Evolutionary conservation across 176 grass and related monocot genomes (phyloP), one percentile per base, ranked within the genome.

Genomic region (Rhynchospora pubera): DNA sequence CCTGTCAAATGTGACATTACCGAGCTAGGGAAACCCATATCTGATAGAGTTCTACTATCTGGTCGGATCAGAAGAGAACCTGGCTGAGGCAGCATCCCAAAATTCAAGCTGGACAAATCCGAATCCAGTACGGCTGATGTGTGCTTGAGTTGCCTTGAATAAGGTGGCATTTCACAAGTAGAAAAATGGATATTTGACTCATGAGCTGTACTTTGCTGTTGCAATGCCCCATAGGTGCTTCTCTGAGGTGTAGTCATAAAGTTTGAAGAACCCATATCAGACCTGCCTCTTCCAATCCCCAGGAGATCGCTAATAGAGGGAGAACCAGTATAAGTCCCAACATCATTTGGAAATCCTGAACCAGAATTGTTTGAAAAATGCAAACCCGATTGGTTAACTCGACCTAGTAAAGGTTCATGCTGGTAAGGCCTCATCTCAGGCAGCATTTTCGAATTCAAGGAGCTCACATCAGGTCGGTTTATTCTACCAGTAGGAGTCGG

Each of bases 221-320:
- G 53, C 5, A 12, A 1, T 9, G 18, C 57, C 30, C 12, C 9
- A 59, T 62, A 80, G 62, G 30, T 2, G 32, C 16, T 18, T 47
- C 57, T 45, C 78, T 80, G 78, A 80, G 78, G 55, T 61, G 78
- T 43, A 10, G 18, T 16, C 30, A 80, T 62, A 15, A 44, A 39
- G 62, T 62, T 80, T 24, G 56, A 56, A 26, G 24, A 16, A 61
- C 77, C 19, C 6, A 13, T 76, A 22, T 77, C 50, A 10, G 72
- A 77, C 48, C 50, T 55, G 72, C 72, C 30, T 56, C 50, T 32
- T 77, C 72, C 72, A 56, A 32, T 55, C 6, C 10, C 23, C 57
- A 61, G 32, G 21, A 62, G 32, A 9, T 47, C 34, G 9, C 39
- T 14, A 8, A 62, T 8, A 16, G 24, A 28, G 51, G 50, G 28